phyloP scores from a whole-genome alignment of 106 monocot species.

The Dioscorea zingiberensis region DNA sequence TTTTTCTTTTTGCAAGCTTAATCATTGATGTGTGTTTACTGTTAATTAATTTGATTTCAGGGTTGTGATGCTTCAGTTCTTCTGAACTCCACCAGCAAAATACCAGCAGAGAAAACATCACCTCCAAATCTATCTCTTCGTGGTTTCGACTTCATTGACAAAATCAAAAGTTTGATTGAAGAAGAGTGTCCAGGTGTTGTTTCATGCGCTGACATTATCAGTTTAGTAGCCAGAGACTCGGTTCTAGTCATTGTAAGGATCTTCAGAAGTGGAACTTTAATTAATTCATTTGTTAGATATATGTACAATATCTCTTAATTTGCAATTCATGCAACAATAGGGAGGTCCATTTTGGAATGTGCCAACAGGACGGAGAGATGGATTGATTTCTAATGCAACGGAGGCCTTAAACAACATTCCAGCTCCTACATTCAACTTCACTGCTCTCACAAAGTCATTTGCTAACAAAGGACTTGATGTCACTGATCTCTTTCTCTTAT shows the following conservation, averaged over 20 bases:
- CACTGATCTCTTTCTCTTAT: conserved; percentile 30
- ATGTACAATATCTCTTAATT: background rate
- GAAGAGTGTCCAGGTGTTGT: conserved; percentile 41
- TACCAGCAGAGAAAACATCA: conserved; percentile 27
- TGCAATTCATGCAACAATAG: background rate
- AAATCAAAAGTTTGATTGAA: conserved; percentile 24
- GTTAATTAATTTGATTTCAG: conserved; percentile 8
- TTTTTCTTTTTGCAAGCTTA: background rate
- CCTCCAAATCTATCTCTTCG: conserved; percentile 28
- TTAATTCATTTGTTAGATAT: too few relatives aligned
- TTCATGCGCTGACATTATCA: conserved; percentile 44
- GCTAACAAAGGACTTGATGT: conserved; percentile 30
- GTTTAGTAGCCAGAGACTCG: conserved; percentile 34
- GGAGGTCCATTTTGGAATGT: conserved; percentile 42
- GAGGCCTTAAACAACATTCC: conserved; percentile 34
- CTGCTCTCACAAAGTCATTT: conserved; percentile 21
- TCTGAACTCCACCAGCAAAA: conserved; percentile 21
- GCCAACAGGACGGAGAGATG: conserved; percentile 42
- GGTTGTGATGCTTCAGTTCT: conserved; percentile 51
- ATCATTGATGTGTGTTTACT: background rate
- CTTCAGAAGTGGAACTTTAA: too few relatives aligned
- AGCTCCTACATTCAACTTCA: conserved; percentile 32
- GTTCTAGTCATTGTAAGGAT: conserved; percentile 24
- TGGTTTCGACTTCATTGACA: conserved; percentile 43
- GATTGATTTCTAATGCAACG: conserved; percentile 20